Evolutionary conservation across 805 yeast genomes (phyloP), one percentile per base, ranked within the genome.

Genomic region (Kodamaea sagamina): DNA sequence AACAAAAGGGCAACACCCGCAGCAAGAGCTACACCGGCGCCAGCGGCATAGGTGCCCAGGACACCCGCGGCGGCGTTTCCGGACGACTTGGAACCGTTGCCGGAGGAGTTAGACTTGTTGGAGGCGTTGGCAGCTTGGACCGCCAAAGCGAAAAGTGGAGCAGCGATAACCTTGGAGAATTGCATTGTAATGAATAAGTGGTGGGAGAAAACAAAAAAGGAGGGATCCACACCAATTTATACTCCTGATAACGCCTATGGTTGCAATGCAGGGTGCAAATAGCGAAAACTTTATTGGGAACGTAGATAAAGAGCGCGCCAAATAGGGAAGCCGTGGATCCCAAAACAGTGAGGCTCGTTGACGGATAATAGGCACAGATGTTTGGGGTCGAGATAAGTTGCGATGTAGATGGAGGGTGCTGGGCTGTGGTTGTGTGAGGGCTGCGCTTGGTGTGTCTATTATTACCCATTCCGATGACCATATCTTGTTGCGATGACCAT

Each of bases 101-200:
- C 34, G 25, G 51, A 9, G n/a, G 19, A n/a, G 41, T 24, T 22
- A 25, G 41, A 22, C 16, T 32, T 43, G 43, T 50, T 43, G 35
- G 55, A 44, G 40, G 48, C 44, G 48, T 53, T 53, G 19, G 56
- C 58, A 40, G 58, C 59, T 22, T 51, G 58, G 18, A 52, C 58
- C 32, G 54, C 52, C 36, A 53, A 49, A 38, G 51, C 58, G 32
- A 48, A 46, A 19, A 53, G 49, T 19, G 55, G 51, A 37, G 43
- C 46, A 40, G 48, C 39, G n/a, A 41, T 17, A 40, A 55, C 42
- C 44, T 51, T 51, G 39, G 59, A 45, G 47, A 55, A 50, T 41
- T 55, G 53, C 61, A 57, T 57, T 31, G n/a, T n/a, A n/a, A 10
- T 47, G 13, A 19, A 19, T 17, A 19, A n/a, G 19, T 19, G 21